Evolutionary conservation across 345 rosid genomes (phyloP), one percentile per base, ranked within the genome.

Genomic region (Euphorbia peplus): DNA sequence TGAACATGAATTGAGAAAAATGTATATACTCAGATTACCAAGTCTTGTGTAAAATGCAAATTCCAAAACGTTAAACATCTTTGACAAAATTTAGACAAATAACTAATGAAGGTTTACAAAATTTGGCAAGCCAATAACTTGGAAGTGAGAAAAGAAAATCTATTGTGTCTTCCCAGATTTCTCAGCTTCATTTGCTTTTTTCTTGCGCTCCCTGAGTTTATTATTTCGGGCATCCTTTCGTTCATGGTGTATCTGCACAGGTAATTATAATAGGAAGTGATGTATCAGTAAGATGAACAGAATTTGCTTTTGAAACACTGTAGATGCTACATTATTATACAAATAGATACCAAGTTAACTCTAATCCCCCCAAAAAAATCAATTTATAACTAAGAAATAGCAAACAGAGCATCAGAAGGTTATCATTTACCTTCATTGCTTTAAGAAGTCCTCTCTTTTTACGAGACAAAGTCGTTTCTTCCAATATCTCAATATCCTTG

Each of bases 391-490:
- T 15, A 8, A 42, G 25, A 50, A 63, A 30, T 16, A 35, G 28
- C 25, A 32, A 35, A 12, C 8, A 15, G 3, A 12, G 18, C 15
- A 18, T 26, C 22, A 64, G 22, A 54, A 42, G 64, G 29, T 12
- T 35, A 35, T 47, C 2, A 21, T 60, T 73, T 82, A 93, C 98
- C 96, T 81, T 58, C 64, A 90, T 88, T 52, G 98, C 96, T 19
- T 77, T 69, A 18, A 66, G 76, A 47, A 91, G 90, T 42, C 83
- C 83, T 78, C 85, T 88, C 87, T 85, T 77, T 55, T 81, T 88
- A 44, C 90, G 85, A 4, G 97, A 69, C 93, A 95, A 88, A 68
- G 76, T 1, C 35, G 79, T 22, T 63, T 18, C 60, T 1, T 86
- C 37, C 75, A 81, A 77, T 53, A 53, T 76, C 30, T 79, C 85